Conservation (phyloP, 805 yeast genomes). For the Starmerella etchellsii region DNA sequence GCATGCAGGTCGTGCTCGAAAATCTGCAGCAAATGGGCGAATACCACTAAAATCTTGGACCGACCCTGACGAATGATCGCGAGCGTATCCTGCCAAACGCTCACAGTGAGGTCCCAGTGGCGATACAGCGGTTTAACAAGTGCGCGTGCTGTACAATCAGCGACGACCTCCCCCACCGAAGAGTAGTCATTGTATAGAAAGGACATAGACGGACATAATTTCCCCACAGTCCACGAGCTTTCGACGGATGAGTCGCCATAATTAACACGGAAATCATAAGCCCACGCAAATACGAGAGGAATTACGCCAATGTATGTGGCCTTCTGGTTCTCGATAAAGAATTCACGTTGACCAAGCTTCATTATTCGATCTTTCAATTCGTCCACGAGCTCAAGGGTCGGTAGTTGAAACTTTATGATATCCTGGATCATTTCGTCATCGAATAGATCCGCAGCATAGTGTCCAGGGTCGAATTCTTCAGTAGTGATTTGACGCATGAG, state of each 20-base stretch:
- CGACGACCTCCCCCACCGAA: constrained; percentile 40
- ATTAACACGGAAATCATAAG: constrained; percentile 64
- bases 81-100: constrained; percentile 67
- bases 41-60: constrained; percentile 43
- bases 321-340: constrained; percentile 42
- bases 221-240: constrained; percentile 91
- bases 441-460: constrained; percentile 70
- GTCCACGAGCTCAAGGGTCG: constrained; percentile 38
- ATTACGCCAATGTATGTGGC: constrained; percentile 51
- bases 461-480: constrained; percentile 73
- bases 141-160: constrained; percentile 59
- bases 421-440: constrained; percentile 44
- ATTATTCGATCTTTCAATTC: constrained; percentile 54
- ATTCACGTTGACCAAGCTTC: constrained; percentile 51
- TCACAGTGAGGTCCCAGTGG: constrained; percentile 43
- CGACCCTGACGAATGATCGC: constrained; percentile 55
- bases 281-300: constrained; percentile 56
- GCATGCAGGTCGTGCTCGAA: constrained; percentile 37
- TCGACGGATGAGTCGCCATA: constrained; percentile 64
- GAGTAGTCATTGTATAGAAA: constrained; percentile 42
- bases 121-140: constrained; percentile 71
- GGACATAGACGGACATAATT: constrained; percentile 63
- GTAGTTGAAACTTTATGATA: constrained; percentile 32
- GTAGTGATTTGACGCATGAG: constrained; percentile 57
- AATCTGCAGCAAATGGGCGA: constrained; percentile 53